phyloP scores from a whole-genome alignment of 768 basidiomycete species.

The Mycena olivaceomarginata region DNA sequence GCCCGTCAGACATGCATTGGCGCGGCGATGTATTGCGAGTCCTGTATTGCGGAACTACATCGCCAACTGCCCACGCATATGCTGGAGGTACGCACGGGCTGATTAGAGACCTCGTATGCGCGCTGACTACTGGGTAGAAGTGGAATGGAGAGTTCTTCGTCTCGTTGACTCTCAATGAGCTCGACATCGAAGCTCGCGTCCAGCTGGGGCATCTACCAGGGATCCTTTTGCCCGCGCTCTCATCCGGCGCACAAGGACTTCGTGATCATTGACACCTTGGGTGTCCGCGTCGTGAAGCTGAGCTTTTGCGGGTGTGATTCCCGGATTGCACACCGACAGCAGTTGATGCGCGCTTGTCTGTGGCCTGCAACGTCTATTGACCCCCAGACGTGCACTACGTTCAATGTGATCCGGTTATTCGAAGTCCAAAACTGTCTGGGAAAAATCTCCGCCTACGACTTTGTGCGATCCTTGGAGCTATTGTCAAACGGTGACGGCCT shows the following conservation, averaged over 20 bases:
- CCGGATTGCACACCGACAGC: no score
- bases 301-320: no score
- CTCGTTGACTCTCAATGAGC: neutral
- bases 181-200: neutral
- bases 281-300: no score
- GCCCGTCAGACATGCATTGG: neutral
- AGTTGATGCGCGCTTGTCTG: no score
- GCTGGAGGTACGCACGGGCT: conserved; percentile 36
- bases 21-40: neutral
- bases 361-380: conserved; percentile 19
- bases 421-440: conserved; percentile 5
- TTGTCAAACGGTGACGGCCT: conserved; percentile 20
- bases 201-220: conserved; percentile 14
- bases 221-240: neutral
- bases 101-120: neutral
- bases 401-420: conserved; percentile 3
- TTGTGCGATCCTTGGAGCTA: conserved; percentile 2
- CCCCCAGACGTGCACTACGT: neutral
- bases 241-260: neutral
- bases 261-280: neutral
- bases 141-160: neutral
- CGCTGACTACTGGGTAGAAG: neutral
- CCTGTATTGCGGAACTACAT: conserved; percentile 29
- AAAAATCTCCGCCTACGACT: conserved; percentile 29
- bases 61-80: conserved; percentile 14